Evolutionary conservation across 1,284 basidiomycete genomes (phyloP), one percentile per base, ranked within the genome.

Genomic region (Nidula niveotomentosa): DNA sequence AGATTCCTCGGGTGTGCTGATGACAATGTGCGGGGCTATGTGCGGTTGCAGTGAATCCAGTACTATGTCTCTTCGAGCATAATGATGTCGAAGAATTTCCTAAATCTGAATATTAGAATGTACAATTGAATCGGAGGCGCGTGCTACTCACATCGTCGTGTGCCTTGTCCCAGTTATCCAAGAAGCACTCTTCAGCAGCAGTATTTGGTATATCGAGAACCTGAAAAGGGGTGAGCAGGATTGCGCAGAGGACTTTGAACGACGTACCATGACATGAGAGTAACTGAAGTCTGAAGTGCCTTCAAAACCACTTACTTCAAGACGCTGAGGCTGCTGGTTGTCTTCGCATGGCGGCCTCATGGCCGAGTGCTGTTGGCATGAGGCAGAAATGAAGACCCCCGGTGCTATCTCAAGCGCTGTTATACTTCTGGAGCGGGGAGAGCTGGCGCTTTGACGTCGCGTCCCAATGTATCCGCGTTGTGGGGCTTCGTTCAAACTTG

Each of bases 21-120:
- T 74, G 51, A 80, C 78, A 52, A 84, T 78, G 63, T 80, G 78
- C 0, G 80, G 80, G 0, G 69, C 61, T 10, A 65, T 44, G 6
- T 68, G 56, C 10, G 72, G 73, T 37, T 43, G 52, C 33, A 57
- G 55, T 18, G 71, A 75, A 52, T 72, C 69, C 9, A 71, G 51
- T n/a, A 72, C 65, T 23, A 75, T 66, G 55, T 71, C 71, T 34
- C 60, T 58, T 36, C 69, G 65, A 50, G 72, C 62, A 47, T 62
- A 49, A 47, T 67, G 67, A 57, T 70, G 49, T 39, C 64, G 58
- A 36, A 73, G 60, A 36, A 60, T 56, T 48, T 68, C 61, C 73
- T 73, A 58, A 33, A 45, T 13, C 8, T 7, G 33, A 49, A 33
- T 49, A 12, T 12, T 13, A 23, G 35, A 12, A 49, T 60, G 36